Evolutionary conservation across 2,329 filamentous ascomycete genomes (phyloP).

Genomic region (Boeremia exigua): DNA sequence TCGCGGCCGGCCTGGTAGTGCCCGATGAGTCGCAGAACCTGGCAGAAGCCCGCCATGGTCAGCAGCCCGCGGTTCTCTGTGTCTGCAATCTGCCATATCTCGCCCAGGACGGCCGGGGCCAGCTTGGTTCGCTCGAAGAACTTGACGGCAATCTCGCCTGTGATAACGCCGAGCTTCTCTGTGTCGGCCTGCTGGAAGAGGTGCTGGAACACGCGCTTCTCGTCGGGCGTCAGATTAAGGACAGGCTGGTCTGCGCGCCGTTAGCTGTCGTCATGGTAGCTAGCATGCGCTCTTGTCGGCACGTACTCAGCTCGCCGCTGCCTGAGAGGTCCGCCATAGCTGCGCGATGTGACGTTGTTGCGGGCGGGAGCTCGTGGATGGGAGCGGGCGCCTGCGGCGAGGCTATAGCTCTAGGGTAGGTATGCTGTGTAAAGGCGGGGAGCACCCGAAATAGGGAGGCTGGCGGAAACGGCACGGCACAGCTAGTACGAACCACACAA

Average conservation of each 20-base stretch:
- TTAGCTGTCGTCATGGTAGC: constrained; percentile 24
- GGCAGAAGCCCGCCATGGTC: constrained; percentile 89
- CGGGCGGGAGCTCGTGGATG: constrained; percentile 26
- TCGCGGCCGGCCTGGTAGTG: constrained; percentile 90
- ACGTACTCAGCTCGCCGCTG: constrained; percentile 45
- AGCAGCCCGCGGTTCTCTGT: constrained; percentile 94
- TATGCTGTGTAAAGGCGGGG: constrained; percentile 34
- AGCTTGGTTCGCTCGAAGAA: constrained; percentile 98
- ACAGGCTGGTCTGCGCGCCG: constrained; percentile 55
- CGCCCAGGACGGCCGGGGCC: constrained; percentile 80
- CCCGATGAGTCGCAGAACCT: constrained; percentile 91
- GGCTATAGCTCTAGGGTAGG: constrained; percentile 39
- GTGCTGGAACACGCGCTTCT: constrained; percentile 92
- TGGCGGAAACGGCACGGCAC: constrained; percentile 24
- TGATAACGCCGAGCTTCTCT: constrained; percentile 90
- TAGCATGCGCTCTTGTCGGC: not conserved
- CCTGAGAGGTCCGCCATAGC: constrained; percentile 46
- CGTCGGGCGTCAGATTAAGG: constrained; percentile 86
- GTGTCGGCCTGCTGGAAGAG: constrained; percentile 93
- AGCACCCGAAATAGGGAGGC: constrained; percentile 29
- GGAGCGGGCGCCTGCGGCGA: constrained; percentile 35
- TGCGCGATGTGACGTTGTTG: constrained; percentile 19
- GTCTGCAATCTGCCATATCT: constrained; percentile 99
- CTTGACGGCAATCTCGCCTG: constrained; percentile 92
- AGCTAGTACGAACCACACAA: not conserved